These are phyloP conservation scores for Leishmania tropica DNA, from an alignment of 208 protist genomes.

Conservation along the genomic window DNA sequence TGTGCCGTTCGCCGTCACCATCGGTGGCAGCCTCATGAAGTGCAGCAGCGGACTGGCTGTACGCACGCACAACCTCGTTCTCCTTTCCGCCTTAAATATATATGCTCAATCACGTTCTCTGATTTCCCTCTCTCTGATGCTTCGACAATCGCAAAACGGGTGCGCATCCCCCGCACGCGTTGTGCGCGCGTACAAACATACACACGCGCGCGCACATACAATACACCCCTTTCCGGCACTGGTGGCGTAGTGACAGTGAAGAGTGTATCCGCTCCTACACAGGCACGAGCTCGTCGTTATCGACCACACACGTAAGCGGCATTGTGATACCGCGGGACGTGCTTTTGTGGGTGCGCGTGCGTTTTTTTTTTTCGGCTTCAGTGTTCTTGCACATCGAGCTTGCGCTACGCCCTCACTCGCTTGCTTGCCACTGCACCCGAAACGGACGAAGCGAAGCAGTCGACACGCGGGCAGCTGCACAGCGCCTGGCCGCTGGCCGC, in stretches of 20 bases:
- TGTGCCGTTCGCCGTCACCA: background rate
- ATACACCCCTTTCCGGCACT: background rate
- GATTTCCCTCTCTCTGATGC: background rate
- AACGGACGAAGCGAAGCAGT: background rate
- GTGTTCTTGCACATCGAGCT: background rate
- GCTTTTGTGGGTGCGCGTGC: background rate
- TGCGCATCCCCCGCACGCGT: background rate
- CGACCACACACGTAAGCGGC: background rate
- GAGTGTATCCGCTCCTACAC: background rate
- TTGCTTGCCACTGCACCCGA: background rate
- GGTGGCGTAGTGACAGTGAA: background rate
- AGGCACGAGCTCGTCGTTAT: background rate
- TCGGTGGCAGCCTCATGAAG: background rate
- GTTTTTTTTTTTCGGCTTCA: background rate
- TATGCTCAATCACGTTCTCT: background rate
- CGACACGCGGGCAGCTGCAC: background rate
- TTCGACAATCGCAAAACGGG: background rate
- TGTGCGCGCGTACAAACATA: constrained; percentile 30
- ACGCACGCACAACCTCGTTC: background rate
- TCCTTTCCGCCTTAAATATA: constrained; percentile 11
- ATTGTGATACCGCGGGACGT: background rate
- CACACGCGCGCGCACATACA: constrained; percentile 20
- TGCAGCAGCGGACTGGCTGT: background rate
- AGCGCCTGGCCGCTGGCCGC: background rate
- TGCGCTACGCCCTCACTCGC: background rate